These are phyloP conservation scores for Rubia yunnanensis DNA, from an alignment of 257 asterid species.

Conservation along the genomic window DNA sequence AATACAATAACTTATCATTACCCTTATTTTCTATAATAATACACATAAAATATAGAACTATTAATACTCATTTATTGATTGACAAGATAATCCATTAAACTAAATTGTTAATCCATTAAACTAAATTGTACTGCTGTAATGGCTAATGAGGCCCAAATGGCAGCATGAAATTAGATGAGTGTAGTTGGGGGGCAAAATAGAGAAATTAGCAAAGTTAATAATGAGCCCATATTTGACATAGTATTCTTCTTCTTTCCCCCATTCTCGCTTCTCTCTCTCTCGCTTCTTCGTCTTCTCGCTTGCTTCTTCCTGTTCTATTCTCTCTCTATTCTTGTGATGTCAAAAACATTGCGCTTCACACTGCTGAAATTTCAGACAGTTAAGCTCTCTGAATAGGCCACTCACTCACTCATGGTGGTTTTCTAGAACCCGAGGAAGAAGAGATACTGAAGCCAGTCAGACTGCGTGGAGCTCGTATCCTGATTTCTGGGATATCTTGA, in stretches of 20 bases:
- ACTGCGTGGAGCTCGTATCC: conserved; percentile 7
- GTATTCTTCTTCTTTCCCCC: conserved; percentile 1
- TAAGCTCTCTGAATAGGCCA: background rate
- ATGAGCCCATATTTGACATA: conserved; percentile 10
- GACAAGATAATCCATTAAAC: too few relatives aligned
- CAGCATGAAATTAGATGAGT: background rate
- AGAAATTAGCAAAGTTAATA: conserved; percentile 9
- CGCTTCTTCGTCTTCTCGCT: conserved; percentile 12
- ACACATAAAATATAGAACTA: too few relatives aligned
- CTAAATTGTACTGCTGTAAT: too few relatives aligned
- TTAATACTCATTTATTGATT: too few relatives aligned
- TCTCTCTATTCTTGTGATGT: conserved; percentile 8
- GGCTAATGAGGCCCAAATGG: too few relatives aligned
- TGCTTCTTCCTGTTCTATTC: conserved; percentile 1
- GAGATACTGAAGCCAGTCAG: conserved; percentile 3
- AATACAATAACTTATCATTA: too few relatives aligned
- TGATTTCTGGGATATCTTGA: background rate
- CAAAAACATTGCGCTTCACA: background rate
- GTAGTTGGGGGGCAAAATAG: background rate
- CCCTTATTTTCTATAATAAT: too few relatives aligned
- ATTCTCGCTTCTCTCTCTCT: conserved; percentile 12
- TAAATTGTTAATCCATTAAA: too few relatives aligned
- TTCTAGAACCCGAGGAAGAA: background rate
- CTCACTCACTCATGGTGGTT: conserved; percentile 3
- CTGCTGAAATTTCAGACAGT: conserved; percentile 9